Evolutionary conservation across 2,329 filamentous ascomycete genomes (phyloP).

Genomic region (Mycocentrospora acerina): DNA sequence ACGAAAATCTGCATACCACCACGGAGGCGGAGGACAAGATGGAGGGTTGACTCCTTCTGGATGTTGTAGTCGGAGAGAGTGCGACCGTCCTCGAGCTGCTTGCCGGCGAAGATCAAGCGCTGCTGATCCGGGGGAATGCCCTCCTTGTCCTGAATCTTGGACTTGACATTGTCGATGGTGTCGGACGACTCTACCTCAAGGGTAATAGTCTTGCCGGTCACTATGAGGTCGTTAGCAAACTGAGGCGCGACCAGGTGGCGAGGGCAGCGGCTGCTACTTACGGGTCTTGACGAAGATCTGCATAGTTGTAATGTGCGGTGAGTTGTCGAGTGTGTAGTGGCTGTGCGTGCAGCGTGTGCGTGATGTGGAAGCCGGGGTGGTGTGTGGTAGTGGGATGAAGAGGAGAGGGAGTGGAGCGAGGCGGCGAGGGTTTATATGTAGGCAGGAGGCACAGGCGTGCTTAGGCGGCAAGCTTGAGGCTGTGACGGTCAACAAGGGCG

Average conservation of each 20-base stretch:
- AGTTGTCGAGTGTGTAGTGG: conserved; percentile 11
- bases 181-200: conserved; percentile 72
- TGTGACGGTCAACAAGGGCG: conserved; percentile 28
- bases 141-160: conserved; percentile 97
- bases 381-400: conserved; percentile 19
- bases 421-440: conserved; percentile 32
- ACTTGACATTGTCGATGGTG: conserved; percentile 96
- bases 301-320: conserved; percentile 55
- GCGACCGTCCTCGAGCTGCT: conserved; percentile 94
- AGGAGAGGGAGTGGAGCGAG: conserved; percentile 15
- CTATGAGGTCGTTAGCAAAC: conserved; percentile 45
- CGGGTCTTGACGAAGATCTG: conserved; percentile 98
- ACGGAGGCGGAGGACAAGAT: conserved; percentile 73
- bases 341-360: conserved; percentile 9
- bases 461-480: conserved; percentile 35
- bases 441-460: conserved; percentile 25
- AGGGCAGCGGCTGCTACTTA: conserved; percentile 55
- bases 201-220: conserved; percentile 69
- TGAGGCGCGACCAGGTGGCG: conserved; percentile 9
- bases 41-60: conserved; percentile 76
- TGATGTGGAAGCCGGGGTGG: conserved; percentile 10
- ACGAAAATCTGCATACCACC: conserved; percentile 66
- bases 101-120: conserved; percentile 93
- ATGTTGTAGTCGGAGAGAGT: conserved; percentile 95
- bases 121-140: conserved; percentile 96